Conservation (phyloP, 179 eudicot species). For the Amaranthus tricolor region DNA sequence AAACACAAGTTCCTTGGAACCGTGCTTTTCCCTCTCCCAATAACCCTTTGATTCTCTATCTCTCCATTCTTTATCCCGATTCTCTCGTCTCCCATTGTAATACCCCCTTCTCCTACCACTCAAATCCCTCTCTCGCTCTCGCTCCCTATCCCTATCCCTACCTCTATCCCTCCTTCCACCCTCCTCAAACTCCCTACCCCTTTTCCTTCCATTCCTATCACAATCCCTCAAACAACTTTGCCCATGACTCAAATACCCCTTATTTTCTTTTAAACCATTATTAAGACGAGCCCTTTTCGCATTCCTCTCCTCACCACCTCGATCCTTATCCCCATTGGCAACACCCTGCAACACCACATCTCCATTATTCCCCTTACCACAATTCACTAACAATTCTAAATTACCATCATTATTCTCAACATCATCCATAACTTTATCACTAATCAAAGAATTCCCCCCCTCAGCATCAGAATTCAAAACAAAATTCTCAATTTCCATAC, state of each 20-base stretch:
- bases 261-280: slow-evolving; percentile 39
- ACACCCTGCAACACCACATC: slow-evolving; percentile 8
- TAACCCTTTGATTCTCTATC: slow-evolving; percentile 72
- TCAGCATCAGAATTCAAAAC: slow-evolving; percentile 9
- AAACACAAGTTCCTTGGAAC: slow-evolving; percentile 70
- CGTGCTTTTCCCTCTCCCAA: slow-evolving; percentile 82
- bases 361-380: slow-evolving; percentile 23
- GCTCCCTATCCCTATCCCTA: slow-evolving; percentile 28
- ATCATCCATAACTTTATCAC: background rate
- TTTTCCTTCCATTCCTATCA: slow-evolving; percentile 30
- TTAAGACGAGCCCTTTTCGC: slow-evolving; percentile 40
- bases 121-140: slow-evolving; percentile 33
- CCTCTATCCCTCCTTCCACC: slow-evolving; percentile 40
- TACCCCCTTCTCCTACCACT: slow-evolving; percentile 47
- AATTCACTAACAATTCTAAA: slow-evolving; percentile 16
- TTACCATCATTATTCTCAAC: slow-evolving; percentile 5
- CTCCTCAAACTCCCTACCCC: slow-evolving; percentile 32
- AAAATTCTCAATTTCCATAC: slow-evolving; percentile 23
- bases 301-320: slow-evolving; percentile 32
- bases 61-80: slow-evolving; percentile 53
- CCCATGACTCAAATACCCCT: slow-evolving; percentile 32
- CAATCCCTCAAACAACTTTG: slow-evolving; percentile 22
- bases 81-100: slow-evolving; percentile 42
- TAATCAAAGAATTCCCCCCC: background rate
- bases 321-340: slow-evolving; percentile 25